These are phyloP conservation scores for Penicillium sp. DNA, from an alignment of 2,329 filamentous ascomycete species.

Conservation along the genomic window DNA sequence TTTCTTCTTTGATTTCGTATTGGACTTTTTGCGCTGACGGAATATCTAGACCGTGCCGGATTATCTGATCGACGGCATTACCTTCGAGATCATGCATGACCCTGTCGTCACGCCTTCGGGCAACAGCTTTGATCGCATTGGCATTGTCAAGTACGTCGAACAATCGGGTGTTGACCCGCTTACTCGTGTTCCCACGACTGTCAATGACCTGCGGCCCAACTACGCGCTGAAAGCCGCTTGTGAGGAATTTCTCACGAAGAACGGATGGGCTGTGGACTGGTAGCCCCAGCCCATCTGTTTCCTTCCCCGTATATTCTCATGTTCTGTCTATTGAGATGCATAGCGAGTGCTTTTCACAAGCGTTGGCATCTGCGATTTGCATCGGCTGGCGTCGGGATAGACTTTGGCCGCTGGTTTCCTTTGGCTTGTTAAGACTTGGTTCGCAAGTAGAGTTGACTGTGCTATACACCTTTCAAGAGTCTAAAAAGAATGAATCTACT, in stretches of 20 bases:
- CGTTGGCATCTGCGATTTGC: conserved; percentile 12
- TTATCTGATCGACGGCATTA: conserved; percentile 49
- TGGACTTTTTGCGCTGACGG: conserved; percentile 7
- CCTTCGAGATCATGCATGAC: conserved; percentile 53
- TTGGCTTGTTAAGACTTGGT: too few relatives aligned
- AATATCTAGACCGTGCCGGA: conserved; percentile 45
- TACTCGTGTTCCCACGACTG: conserved; percentile 69
- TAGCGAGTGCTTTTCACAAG: conserved; percentile 17
- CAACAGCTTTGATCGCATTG: conserved; percentile 82
- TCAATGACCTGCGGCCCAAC: conserved; percentile 74
- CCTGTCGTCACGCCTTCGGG: conserved; percentile 66
- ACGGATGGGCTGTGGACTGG: conserved; percentile 93
- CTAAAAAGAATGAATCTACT: too few relatives aligned
- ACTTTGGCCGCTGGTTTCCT: too few relatives aligned
- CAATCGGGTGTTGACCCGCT: conserved; percentile 74
- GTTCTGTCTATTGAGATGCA: conserved; percentile 11
- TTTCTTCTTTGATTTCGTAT: background rate
- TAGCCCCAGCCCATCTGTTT: conserved; percentile 47
- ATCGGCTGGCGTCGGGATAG: conserved; percentile 18
- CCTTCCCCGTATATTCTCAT: too few relatives aligned
- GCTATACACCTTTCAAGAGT: too few relatives aligned
- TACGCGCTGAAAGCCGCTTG: conserved; percentile 77
- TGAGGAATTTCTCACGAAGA: conserved; percentile 77
- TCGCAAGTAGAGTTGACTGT: too few relatives aligned
- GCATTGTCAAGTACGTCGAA: conserved; percentile 81